phyloP scores from a whole-genome alignment of 2,329 filamentous ascomycete genomes.

The Aotearoamyces nothofagi region DNA sequence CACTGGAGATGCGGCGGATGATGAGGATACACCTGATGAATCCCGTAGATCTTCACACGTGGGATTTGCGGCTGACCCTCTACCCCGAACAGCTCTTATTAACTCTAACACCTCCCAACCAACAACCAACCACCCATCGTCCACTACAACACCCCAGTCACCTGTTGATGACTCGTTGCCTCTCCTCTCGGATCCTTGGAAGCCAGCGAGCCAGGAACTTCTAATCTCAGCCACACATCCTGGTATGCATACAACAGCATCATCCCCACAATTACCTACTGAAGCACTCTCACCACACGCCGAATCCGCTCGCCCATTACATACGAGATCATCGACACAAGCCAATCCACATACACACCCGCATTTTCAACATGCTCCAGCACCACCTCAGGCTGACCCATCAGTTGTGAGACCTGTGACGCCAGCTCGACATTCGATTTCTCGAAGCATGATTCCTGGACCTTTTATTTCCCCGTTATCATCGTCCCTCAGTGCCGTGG shows the following conservation, averaged over 20 bases:
- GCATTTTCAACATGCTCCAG: constrained; percentile 15
- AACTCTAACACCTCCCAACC: too few relatives aligned
- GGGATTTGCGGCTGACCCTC: constrained; percentile 11
- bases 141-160: constrained; percentile 9
- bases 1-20: too few relatives aligned
- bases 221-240: constrained; percentile 9
- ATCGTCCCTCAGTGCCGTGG: constrained; percentile 43
- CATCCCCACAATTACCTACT: constrained; percentile 16
- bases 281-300: constrained; percentile 14
- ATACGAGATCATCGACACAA: constrained; percentile 12
- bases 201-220: constrained; percentile 9
- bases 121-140: constrained; percentile 10
- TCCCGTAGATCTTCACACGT: constrained; percentile 14
- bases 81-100: too few relatives aligned
- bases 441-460: constrained; percentile 36
- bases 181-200: constrained; percentile 17
- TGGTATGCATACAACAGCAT: constrained; percentile 11
- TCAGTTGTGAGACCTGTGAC: constrained; percentile 22
- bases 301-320: constrained; percentile 10
- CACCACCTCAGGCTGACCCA: constrained; percentile 23
- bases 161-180: too few relatives aligned
- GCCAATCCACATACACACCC: constrained; percentile 14
- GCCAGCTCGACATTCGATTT: constrained; percentile 30
- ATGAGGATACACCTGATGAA: constrained; percentile 6
- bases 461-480: constrained; percentile 45